Evolutionary conservation across 148 eudicot species (phyloP), one percentile per base, ranked within the genome.

Genomic region (Tetragonia tetragonoides): DNA sequence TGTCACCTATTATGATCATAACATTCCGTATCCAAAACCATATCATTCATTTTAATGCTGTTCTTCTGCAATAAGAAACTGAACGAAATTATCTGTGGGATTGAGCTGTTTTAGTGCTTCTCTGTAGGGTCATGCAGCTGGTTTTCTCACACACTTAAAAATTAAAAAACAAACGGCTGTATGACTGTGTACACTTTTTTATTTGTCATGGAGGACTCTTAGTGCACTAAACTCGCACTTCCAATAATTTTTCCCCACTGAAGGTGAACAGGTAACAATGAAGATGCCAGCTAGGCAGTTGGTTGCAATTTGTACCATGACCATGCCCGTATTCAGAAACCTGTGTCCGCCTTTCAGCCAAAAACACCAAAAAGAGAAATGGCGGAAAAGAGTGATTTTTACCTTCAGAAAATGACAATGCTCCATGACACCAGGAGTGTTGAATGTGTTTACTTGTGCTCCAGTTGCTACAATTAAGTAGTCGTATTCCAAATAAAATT

Each of bases 351-450:
- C 46, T 47, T 47, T 9, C 14, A 49, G 12, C 12, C 14, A 49
- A 49, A 49, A 49, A 49, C 11, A 49, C 14, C 53, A 49, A 49
- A 49, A 24, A 7, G 54, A 56, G 41, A 15, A 7, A 18, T 18
- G 28, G 46, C 4, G 60, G 8, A 74, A 38, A 5, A 15, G 23
- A 66, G 34, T 15, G 6, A 28, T 53, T 68, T 16, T 75, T 81
- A 95, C 99, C 99, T 95, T 95, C 17, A 95, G 83, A 79, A 95
- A 95, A 85, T 91, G 90, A 92, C 97, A 93, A 80, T 91, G 75
- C 78, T 95, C 97, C 68, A 42, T 7, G 61, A 95, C 99, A 60
- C 99, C 99, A 70, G 97, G 97, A 54, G 94, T 95, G 77, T 89
- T 90, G 81, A 95, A 95, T 38, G 99, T 95, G 75, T 93, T 95